These are phyloP conservation scores for Groenewaldozyma salmanticensis DNA, from an alignment of 805 yeast genomes.

Conservation along the genomic window DNA sequence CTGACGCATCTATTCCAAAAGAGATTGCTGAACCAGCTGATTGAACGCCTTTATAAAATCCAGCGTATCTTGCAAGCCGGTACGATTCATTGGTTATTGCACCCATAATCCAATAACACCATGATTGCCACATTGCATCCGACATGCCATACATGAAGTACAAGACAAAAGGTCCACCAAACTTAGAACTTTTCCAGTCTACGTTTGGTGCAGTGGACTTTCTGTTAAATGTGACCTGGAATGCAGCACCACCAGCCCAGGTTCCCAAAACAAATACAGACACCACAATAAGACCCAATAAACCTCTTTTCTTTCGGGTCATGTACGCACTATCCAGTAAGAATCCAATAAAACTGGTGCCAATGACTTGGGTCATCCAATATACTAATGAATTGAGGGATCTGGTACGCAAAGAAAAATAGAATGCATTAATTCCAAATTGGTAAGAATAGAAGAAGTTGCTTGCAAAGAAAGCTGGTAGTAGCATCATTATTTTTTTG, in stretches of 20 bases:
- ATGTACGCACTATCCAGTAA: constrained; percentile 34
- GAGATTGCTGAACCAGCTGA: constrained; percentile 41
- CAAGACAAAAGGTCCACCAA: constrained; percentile 42
- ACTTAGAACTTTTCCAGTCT: constrained; percentile 32
- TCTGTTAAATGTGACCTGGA: constrained; percentile 12
- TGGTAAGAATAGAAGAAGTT: constrained; percentile 53
- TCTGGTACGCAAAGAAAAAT: constrained; percentile 46
- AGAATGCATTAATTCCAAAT: constrained; percentile 42
- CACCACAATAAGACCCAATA: constrained; percentile 37
- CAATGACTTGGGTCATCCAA: constrained; percentile 49
- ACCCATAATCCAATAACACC: constrained; percentile 37
- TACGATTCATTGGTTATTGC: constrained; percentile 39
- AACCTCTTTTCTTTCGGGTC: constrained; percentile 38
- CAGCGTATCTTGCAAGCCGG: constrained; percentile 38
- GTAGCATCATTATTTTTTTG: constrained; percentile 36
- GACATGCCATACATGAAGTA: constrained; percentile 39
- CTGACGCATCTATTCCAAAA: constrained; percentile 28
- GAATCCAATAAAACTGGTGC: constrained; percentile 38
- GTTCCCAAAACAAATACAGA: constrained; percentile 34
- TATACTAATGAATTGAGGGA: constrained; percentile 42
- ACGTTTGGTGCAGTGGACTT: constrained; percentile 17
- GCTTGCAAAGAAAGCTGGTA: constrained; percentile 49
- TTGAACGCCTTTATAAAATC: constrained; percentile 40
- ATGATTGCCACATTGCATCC: constrained; percentile 40
- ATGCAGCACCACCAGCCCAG: constrained; percentile 30